Evolutionary conservation across 2,329 filamentous ascomycete genomes (phyloP).

Genomic region (Fusarium graminum): DNA sequence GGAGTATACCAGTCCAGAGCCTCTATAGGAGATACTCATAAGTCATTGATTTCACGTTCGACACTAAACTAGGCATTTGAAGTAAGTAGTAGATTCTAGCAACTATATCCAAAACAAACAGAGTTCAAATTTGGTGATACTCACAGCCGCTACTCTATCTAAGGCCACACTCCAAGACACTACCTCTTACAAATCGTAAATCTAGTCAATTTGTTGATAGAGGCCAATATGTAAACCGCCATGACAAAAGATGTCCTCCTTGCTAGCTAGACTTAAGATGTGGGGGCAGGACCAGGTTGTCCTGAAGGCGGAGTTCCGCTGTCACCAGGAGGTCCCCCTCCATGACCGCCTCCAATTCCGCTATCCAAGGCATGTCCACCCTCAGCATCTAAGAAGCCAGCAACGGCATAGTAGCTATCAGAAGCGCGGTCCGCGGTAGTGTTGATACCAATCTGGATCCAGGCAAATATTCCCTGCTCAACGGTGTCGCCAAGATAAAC

Average conservation of each 20-base stretch:
- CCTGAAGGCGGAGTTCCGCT: slow-evolving; percentile 17
- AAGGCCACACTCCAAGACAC: too few relatives aligned
- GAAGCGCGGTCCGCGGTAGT: slow-evolving; percentile 1
- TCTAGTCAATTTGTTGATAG: too few relatives aligned
- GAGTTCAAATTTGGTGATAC: too few relatives aligned
- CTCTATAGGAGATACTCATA: not conserved
- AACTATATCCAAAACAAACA: too few relatives aligned
- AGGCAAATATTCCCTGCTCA: slow-evolving; percentile 19
- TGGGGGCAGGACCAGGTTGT: not conserved
- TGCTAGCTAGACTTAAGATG: not conserved
- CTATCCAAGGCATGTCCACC: slow-evolving; percentile 17
- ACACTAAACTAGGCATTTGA: too few relatives aligned
- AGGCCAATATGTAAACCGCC: too few relatives aligned
- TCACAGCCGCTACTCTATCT: too few relatives aligned
- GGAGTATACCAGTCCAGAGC: not conserved
- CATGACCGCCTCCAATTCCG: slow-evolving; percentile 11
- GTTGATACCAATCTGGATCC: slow-evolving; percentile 22
- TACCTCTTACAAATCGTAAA: too few relatives aligned
- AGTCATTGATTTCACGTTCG: too few relatives aligned
- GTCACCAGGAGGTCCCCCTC: not conserved
- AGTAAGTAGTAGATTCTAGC: too few relatives aligned
- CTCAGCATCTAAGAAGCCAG: slow-evolving; percentile 8
- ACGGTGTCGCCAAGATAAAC: slow-evolving; percentile 14
- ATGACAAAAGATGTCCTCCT: too few relatives aligned
- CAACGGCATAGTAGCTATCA: slow-evolving; percentile 11